Evolutionary conservation across 495 filamentous ascomycete species (phyloP), one percentile per base, ranked within the genome.

Genomic region (Parathielavia hyrcaniae): DNA sequence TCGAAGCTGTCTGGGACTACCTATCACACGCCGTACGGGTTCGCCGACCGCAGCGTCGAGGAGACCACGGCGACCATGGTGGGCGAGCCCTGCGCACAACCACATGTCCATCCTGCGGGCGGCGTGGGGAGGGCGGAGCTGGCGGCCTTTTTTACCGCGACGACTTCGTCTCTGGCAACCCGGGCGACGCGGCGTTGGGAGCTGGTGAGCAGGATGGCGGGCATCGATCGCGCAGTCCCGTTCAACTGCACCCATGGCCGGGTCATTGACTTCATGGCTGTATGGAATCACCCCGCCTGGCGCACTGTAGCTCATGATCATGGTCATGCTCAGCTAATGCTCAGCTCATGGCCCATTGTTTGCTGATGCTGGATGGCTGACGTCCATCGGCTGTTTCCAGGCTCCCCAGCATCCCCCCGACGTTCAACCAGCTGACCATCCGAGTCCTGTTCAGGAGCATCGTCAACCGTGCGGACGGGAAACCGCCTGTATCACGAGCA

Each of bases 401-500:
- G 64, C 71, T 92, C 0, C 90, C 90, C 0, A 87, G 85, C 0
- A 76, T 95, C 1, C 82, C 86, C 0, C 79, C 89, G 4, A 95
- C 90, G 1, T 73, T 81, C 44, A 81, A 77, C 51, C 71, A 76
- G 35, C 80, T 93, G 3, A 82, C 87, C 54, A 74, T 95, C n/a
- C n/a, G n/a, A n/a, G n/a, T n/a, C 14, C 82, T 88, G 0, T 73
- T 95, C 19, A 86, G 90, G 5, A 83, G 79, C 60, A 84, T 95
- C 12, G 86, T 93, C 30, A 85, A 85, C 57, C n/a, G 73, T 93
- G 50, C 77, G 89, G 14, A n/a, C n/a, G n/a, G 88, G 81, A 3
- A 86, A 86, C 5, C 82, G 82, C 50, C 73, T 96, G 5, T 90
- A 84, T 65, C 84, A 88, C 52, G 90, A 96, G 69, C 86, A 92